phyloP scores from a whole-genome alignment of 768 basidiomycete genomes.

The Podaxis carcinomalis region DNA sequence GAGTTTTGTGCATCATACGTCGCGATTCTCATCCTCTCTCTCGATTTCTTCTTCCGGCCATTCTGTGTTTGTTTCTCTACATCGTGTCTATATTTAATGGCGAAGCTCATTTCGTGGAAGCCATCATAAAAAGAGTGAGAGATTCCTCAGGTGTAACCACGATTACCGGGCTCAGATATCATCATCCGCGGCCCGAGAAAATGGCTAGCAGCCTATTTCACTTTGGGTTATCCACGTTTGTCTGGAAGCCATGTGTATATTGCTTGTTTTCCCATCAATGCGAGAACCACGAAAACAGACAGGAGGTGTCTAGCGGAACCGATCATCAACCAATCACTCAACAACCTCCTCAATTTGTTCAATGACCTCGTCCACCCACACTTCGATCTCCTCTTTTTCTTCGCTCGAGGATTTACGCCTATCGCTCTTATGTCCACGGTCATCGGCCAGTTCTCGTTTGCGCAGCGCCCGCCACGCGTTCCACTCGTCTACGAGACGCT shows the following conservation, averaged over 20 bases:
- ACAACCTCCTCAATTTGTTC: slow-evolving; percentile 86
- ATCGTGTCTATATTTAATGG: slow-evolving; percentile 6
- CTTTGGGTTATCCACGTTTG: slow-evolving; percentile 18
- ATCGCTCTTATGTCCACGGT: slow-evolving; percentile 29
- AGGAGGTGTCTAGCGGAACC: slow-evolving; percentile 9
- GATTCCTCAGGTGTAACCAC: slow-evolving; percentile 10
- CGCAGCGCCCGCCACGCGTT: slow-evolving; percentile 89
- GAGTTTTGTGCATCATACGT: slow-evolving; percentile 2
- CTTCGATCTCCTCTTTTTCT: slow-evolving; percentile 86
- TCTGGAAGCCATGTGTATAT: slow-evolving; percentile 11
- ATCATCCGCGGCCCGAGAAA: slow-evolving; percentile 11
- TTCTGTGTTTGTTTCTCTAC: slow-evolving; percentile 2
- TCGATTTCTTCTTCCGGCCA: background rate
- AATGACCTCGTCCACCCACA: slow-evolving; percentile 90
- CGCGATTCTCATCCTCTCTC: slow-evolving; percentile 6
- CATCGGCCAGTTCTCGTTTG: slow-evolving; percentile 60
- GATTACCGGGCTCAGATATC: slow-evolving; percentile 10
- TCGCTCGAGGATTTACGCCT: slow-evolving; percentile 35
- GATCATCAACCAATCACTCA: slow-evolving; percentile 29
- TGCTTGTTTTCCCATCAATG: slow-evolving; percentile 12
- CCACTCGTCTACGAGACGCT: slow-evolving; percentile 96
- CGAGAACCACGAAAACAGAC: slow-evolving; percentile 6
- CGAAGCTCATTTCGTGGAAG: slow-evolving; percentile 7
- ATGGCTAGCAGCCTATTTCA: slow-evolving; percentile 14
- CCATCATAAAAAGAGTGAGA: slow-evolving; percentile 9